A percentile compares a stretch with the other conserved stretches of the same genome.
phyloP scores from a whole-genome alignment of 805 yeast genomes.

The Spathaspora arborariae region DNA sequence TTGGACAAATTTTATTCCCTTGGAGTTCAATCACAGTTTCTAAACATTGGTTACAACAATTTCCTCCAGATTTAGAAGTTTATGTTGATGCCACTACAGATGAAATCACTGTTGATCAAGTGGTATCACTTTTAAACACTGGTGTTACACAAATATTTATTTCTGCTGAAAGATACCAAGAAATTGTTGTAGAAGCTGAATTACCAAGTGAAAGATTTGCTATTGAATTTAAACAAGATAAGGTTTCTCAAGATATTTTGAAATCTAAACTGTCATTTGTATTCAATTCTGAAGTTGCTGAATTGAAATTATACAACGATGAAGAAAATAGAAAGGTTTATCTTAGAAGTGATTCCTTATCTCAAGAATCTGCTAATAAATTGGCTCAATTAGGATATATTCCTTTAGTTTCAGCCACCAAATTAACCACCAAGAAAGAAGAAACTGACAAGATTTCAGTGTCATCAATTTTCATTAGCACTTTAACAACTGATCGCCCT shows the following conservation, averaged over 20 bases:
- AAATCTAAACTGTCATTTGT: conserved; percentile 21
- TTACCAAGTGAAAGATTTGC: conserved; percentile 50
- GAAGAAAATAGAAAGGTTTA: conserved; percentile 31
- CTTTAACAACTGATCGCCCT: conserved; percentile 72
- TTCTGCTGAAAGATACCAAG: conserved; percentile 21
- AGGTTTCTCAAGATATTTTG: conserved; percentile 5
- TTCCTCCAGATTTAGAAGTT: conserved; percentile 27
- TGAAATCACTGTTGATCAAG: conserved; percentile 37
- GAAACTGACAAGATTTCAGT: conserved; percentile 28
- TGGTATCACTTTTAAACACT: conserved; percentile 52
- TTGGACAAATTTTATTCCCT: conserved; percentile 34
- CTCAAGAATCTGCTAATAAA: conserved; percentile 22
- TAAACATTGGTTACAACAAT: conserved; percentile 29
- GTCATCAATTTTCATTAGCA: conserved; percentile 44
- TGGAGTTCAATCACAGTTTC: conserved; percentile 16
- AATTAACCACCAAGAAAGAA: conserved; percentile 20
- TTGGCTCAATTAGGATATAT: conserved; percentile 27
- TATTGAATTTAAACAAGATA: conserved; percentile 17
- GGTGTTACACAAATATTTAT: conserved; percentile 54
- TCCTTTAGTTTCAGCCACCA: conserved; percentile 22
- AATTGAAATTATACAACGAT: conserved; percentile 15
- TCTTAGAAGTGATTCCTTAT: conserved; percentile 11
- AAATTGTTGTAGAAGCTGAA: conserved; percentile 38
- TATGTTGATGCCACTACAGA: conserved; percentile 25
- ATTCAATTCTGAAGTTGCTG: conserved; percentile 14